Conservation (phyloP, 2,329 filamentous ascomycete species). For the Neonectria hederae region DNA sequence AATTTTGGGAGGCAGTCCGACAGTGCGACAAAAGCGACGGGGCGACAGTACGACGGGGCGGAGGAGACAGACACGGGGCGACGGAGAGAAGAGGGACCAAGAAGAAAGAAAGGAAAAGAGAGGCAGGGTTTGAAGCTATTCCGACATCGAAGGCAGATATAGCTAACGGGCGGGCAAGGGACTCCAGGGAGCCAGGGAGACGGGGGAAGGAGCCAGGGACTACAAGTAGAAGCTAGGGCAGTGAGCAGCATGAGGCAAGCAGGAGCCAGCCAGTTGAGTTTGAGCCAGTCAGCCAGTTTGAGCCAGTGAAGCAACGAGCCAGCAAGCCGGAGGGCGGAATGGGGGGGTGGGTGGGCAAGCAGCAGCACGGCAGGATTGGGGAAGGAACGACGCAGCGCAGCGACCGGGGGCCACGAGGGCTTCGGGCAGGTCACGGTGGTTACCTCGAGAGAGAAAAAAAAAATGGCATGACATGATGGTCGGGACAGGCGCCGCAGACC, state of each 20-base stretch:
- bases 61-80: constrained; percentile 21
- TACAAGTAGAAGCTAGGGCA: not conserved
- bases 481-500: constrained; percentile 40
- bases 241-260: not conserved
- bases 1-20: constrained; percentile 1
- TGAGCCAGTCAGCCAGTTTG: not conserved
- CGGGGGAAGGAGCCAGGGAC: constrained; percentile 1
- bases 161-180: constrained; percentile 32
- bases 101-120: constrained; percentile 24
- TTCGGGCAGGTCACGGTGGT: constrained; percentile 24
- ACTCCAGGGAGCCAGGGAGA: constrained; percentile 15
- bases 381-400: constrained; percentile 31
- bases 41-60: constrained; percentile 15
- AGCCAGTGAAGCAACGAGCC: constrained; percentile 6
- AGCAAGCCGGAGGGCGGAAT: constrained; percentile 31
- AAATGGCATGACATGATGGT: constrained; percentile 51
- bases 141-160: constrained; percentile 40
- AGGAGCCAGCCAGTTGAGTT: not conserved
- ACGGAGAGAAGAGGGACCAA: constrained; percentile 20
- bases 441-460: constrained; percentile 32
- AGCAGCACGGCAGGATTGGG: not conserved
- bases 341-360: no score
- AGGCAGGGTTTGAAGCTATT: constrained; percentile 42
- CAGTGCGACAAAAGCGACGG: constrained; percentile 15
- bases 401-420: constrained; percentile 35